phyloP scores from a whole-genome alignment of 2,329 filamentous ascomycete species.

The Didymella keratinophila region DNA sequence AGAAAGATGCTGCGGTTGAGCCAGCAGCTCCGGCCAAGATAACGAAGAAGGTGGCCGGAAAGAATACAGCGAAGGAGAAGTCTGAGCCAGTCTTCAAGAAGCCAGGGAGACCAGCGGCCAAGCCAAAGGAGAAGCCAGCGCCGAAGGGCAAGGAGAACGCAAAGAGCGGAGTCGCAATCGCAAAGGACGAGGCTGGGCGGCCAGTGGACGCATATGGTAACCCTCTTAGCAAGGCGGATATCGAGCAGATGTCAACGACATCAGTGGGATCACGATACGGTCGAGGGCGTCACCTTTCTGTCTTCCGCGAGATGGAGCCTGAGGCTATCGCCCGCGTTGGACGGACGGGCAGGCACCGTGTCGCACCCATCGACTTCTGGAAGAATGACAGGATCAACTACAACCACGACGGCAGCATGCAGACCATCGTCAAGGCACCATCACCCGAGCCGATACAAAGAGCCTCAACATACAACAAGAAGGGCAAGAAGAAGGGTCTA shows the following conservation, averaged over 20 bases:
- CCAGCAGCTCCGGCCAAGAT: constrained; percentile 13
- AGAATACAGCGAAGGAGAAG: constrained; percentile 21
- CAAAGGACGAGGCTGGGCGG: constrained; percentile 34
- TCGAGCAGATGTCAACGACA: constrained; percentile 45
- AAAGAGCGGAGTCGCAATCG: constrained; percentile 18
- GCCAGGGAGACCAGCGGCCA: constrained; percentile 31
- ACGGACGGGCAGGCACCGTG: constrained; percentile 79
- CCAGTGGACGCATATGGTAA: constrained; percentile 44
- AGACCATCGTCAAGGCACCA: constrained; percentile 79
- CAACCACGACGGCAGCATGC: constrained; percentile 72
- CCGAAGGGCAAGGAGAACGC: constrained; percentile 19
- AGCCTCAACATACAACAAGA: constrained; percentile 43
- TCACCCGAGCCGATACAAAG: constrained; percentile 57
- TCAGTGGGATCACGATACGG: constrained; percentile 44
- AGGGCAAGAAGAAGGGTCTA: constrained; percentile 40
- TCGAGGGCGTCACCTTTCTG: constrained; percentile 46
- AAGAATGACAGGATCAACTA: constrained; percentile 80
- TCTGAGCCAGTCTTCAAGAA: constrained; percentile 38
- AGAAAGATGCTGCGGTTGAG: constrained; percentile 25
- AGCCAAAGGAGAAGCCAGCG: constrained; percentile 35
- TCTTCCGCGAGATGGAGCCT: constrained; percentile 46
- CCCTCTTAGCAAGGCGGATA: constrained; percentile 42
- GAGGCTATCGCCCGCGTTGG: constrained; percentile 38
- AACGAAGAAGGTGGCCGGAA: constrained; percentile 14
- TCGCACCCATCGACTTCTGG: constrained; percentile 85